Evolutionary conservation across 495 filamentous ascomycete species (phyloP).

Genomic region (Sporormia fimetaria): DNA sequence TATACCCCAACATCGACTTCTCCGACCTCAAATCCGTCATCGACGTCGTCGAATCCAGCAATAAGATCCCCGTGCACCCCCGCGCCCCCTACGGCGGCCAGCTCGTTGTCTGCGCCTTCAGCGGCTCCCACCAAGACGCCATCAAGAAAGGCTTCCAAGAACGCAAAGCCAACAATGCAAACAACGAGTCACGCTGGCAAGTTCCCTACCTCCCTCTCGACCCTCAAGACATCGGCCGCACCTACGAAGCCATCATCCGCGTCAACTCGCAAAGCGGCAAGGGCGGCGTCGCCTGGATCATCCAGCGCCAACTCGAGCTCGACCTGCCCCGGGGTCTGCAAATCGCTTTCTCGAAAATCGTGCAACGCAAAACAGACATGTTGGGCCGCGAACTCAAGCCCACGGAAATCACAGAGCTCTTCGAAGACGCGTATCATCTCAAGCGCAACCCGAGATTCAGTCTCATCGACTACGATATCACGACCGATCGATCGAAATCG

Average conservation of each 20-base stretch:
- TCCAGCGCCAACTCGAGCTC: slow-evolving; percentile 75
- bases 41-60: slow-evolving; percentile 79
- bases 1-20: slow-evolving; percentile 78
- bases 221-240: slow-evolving; percentile 85
- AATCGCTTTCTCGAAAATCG: slow-evolving; percentile 77
- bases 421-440: slow-evolving; percentile 77
- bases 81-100: slow-evolving; percentile 83
- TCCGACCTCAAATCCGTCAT: slow-evolving; percentile 82
- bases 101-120: slow-evolving; percentile 81
- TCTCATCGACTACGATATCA: slow-evolving; percentile 87
- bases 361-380: slow-evolving; percentile 64
- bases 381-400: slow-evolving; percentile 73
- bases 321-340: slow-evolving; percentile 90
- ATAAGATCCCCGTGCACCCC: slow-evolving; percentile 87
- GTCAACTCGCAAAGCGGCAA: slow-evolving; percentile 97
- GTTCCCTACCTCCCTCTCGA: slow-evolving; percentile 92
- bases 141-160: slow-evolving; percentile 92
- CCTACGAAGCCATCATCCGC: slow-evolving; percentile 93
- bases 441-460: slow-evolving; percentile 69
- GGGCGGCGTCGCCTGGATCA: slow-evolving; percentile 90
- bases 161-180: slow-evolving; percentile 49
- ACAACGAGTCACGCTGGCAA: slow-evolving; percentile 51
- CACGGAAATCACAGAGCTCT: slow-evolving; percentile 72
- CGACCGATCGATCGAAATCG: slow-evolving; percentile 67
- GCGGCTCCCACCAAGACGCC: slow-evolving; percentile 88